Evolutionary conservation across 176 grass and related monocot genomes (phyloP), one percentile per base, ranked within the genome.

Genomic region (Chloris gayana): DNA sequence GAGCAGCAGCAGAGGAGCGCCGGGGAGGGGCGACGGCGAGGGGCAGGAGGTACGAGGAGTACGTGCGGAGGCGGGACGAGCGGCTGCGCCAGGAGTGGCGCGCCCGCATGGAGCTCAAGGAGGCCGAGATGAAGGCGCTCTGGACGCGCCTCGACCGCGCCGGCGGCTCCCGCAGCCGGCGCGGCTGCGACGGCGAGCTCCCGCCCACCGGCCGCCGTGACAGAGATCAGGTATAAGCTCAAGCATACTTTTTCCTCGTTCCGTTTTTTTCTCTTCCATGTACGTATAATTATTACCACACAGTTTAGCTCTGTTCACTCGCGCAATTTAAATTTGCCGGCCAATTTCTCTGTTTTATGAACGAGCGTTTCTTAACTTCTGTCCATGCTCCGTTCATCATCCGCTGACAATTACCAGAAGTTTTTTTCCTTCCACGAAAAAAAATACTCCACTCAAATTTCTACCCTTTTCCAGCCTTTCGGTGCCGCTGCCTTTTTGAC

Each of bases 51-150:
- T 88, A 91, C 78, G 83, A 88, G 35, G 76, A 73, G 27, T 94
- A 94, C 79, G 77, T 84, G 76, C 62, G 75, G 80, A 51, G 64
- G 78, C 46, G 92, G 72, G 89, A 94, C 79, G 89, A 86, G 86
- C 88, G 82, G 84, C 77, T 91, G 64, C 80, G 83, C 2, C 82
- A 89, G 24, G 88, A 84, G 17, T 89, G 75, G 86, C 89, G 72
- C 70, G 70, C 67, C 41, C 74, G 83, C 57, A 89, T 87, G 86
- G 89, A 89, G 76, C 69, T 60, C 59, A 94, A 91, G 80, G 89
- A 82, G 65, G 86, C 79, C 45, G 80, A 94, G 86, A 60, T 94
- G 73, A 73, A 76, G 71, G 89, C 67, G 4, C 84, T 91, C 79
- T 89, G 89, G 92, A 89, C 81, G 59, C 69, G 74, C 54, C 67